Evolutionary conservation across 345 rosid genomes (phyloP), one percentile per base, ranked within the genome.

Genomic region (Moricandia moricandioides): DNA sequence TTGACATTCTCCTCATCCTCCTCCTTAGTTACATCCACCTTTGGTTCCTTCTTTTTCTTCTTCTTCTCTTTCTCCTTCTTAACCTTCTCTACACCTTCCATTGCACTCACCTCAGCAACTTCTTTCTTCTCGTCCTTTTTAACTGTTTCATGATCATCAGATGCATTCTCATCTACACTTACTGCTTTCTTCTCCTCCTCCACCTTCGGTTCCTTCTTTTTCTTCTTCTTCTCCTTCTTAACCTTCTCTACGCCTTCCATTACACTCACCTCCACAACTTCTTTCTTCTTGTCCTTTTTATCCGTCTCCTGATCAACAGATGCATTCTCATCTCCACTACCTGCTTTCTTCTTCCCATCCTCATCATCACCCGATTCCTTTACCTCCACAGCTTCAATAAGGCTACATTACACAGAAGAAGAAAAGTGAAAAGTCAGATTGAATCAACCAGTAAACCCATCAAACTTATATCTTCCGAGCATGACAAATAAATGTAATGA

Each of bases 31-130:
- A 58, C 63, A 63, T 69, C 86, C 62, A 62, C 5, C 60, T 80
- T 75, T 45, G 61, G 26, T 74, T 84, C 80, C 77, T 85, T 88
- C 65, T 84, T 86, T 77, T 55, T 84, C 52, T 68, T 83, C 37
- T 83, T 77, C 72, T 81, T 21, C 24, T n/a, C n/a, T n/a, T n/a
- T 85, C n/a, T 30, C 54, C 78, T 86, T 87, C 73, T 63, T 73
- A 67, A 52, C 67, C 68, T 55, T 66, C 73, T 71, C 79, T 37
- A 54, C 72, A 35, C 8, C 67, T 27, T 64, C 77, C 66, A 26
- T 63, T 29, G 61, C 75, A 59, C 31, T 71, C 12, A 3, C 60
- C 64, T 66, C 59, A 0, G 5, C 67, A 29, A 35, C 45, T 60
- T 59, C 37, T 33, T 72, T 34, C 34, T 62, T 71, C 16, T 60